Conservation (phyloP, 2,329 filamentous ascomycete genomes). For the Stagonosporopsis cucurbitacearum region DNA sequence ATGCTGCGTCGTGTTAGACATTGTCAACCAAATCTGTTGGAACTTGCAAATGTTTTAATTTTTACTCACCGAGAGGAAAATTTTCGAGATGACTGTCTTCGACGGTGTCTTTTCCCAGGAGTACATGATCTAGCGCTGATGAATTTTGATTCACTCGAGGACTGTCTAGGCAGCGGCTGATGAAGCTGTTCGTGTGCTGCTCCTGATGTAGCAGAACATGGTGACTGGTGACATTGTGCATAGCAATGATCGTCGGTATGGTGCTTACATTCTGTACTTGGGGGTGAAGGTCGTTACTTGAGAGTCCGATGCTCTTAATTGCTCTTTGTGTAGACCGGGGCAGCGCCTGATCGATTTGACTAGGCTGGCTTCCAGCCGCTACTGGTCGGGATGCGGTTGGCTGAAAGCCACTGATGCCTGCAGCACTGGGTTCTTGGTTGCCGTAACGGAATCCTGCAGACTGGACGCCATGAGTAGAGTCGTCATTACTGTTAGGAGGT, state of each 20-base stretch:
- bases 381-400: neutral
- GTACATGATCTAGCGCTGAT: neutral
- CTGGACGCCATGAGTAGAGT: neutral
- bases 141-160: neutral
- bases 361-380: neutral
- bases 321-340: neutral
- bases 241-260: neutral
- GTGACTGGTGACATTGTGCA: neutral
- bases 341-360: neutral
- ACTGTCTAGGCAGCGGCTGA: neutral
- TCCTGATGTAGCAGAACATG: conserved; percentile 3
- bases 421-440: neutral
- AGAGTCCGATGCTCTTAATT: neutral
- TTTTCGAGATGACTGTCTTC: neutral
- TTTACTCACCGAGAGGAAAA: neutral
- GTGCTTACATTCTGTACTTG: conserved; percentile 6
- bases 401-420: neutral
- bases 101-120: neutral
- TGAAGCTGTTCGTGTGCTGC: neutral
- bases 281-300: neutral
- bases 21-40: neutral
- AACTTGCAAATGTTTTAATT: neutral
- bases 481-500: neutral
- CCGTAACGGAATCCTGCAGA: neutral
- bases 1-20: neutral